phyloP scores from a whole-genome alignment of 768 basidiomycete species.

The Suillus alpinus region DNA sequence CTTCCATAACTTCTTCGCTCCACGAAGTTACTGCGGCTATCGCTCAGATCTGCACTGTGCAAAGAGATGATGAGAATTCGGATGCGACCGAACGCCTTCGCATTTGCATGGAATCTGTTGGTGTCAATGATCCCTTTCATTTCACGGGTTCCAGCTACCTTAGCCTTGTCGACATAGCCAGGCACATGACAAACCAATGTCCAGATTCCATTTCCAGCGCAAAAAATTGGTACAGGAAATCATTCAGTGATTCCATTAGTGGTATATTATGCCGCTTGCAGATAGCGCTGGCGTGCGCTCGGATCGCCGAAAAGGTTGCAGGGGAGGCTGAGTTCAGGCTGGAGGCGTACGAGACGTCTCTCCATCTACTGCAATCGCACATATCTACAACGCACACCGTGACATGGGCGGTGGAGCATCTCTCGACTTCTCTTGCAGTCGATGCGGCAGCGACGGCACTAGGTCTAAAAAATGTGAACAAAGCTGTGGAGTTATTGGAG shows the following conservation, averaged over 20 bases:
- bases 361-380: slow-evolving; percentile 1
- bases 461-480: neutral
- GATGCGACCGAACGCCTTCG: neutral
- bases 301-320: neutral
- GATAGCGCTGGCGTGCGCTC: neutral
- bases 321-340: neutral
- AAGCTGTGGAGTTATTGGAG: slow-evolving; percentile 3
- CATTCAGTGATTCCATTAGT: neutral
- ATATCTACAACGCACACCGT: neutral
- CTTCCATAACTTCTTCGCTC: neutral
- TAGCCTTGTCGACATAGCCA: neutral
- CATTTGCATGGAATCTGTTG: neutral
- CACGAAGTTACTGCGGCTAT: neutral
- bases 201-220: neutral
- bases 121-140: neutral
- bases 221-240: neutral
- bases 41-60: neutral
- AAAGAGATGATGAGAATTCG: neutral
- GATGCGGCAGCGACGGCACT: neutral
- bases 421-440: neutral
- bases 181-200: neutral
- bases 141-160: neutral
- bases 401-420: neutral
- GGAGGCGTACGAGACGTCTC: slow-evolving; percentile 2
- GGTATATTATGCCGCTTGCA: neutral